Base-by-base conservation (phyloP, 352 stramenopile species). In the Globisporangium perplexum region DNA sequence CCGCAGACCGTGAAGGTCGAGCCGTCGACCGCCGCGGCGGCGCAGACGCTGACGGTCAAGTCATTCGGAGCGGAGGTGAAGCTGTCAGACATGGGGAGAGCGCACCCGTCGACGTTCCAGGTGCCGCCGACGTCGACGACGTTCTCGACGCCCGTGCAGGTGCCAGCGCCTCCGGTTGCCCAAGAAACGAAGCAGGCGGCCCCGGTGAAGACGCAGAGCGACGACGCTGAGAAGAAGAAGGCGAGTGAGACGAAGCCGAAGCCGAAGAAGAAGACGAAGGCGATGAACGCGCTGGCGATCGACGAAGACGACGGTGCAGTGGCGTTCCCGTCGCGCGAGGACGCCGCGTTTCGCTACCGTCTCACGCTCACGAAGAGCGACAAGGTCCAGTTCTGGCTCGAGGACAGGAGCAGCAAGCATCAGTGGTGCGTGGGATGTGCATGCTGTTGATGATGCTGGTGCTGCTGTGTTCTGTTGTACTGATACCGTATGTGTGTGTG, bases 291-390 rank as follows among this genome's bases (percentile, higher is more conserved):
- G 17, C 17, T 44, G 18, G 39, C 5, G 38, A 22, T 44, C 57
- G 60, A 51, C 43, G 1, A 47, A 47, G 44, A 62, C 65, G 48
- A 63, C 63, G 30, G 47, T 23, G 15, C 17, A 46, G 47, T 45
- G 36, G 7, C 8, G 10, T 47, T 55, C 5, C 36, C 24, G 1
- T 55, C 50, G 20, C 50, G 26, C 10, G 26, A 47, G 1, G 17
- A 24, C 17, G 8, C 15, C 38, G 26, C 15, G 18, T 55, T 55
- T 38, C 50, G 50, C 24, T 55, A 55, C 36, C 36, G 23, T 10
- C n/a, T 55, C 26, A 47, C 38, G 10, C 23, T 55, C 36, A 53
- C 47, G 20, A 55, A 39, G 24, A 47, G 47, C 14, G 36, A 36
- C 20, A n/a, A 30, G 6, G 26, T 55, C 38, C 24, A 38, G 20